These are phyloP conservation scores for Irpex rosettiformis DNA, from an alignment of 1,284 basidiomycete genomes.

Conservation along the genomic window DNA sequence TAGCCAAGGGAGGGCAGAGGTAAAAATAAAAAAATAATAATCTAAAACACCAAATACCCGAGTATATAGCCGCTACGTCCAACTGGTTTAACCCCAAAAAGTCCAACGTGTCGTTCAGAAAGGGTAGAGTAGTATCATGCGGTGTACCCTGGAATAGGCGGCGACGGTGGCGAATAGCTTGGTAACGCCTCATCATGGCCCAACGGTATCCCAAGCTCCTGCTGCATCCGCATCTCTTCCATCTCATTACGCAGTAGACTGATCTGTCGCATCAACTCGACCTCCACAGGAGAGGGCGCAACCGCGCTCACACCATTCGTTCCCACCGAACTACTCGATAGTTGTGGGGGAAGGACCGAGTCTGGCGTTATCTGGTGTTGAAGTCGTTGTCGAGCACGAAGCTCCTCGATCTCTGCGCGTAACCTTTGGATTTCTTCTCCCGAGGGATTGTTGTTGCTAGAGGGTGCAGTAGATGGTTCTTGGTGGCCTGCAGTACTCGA, in stretches of 20 bases:
- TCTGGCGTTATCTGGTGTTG: background rate
- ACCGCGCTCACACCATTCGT: background rate
- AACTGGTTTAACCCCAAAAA: too few species aligned
- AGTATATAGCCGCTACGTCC: too few species aligned
- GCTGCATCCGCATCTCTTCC: slow-evolving; percentile 4
- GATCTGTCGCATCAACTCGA: slow-evolving; percentile 1
- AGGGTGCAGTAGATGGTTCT: background rate
- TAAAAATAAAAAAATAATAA: too few species aligned
- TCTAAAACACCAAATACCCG: too few species aligned
- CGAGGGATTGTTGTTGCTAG: background rate
- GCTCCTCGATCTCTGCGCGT: background rate
- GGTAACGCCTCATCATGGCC: background rate
- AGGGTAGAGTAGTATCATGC: too few species aligned
- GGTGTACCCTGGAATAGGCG: background rate
- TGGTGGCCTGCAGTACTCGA: background rate
- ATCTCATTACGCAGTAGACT: slow-evolving; percentile 1
- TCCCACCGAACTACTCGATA: background rate
- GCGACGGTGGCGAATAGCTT: slow-evolving; percentile 3
- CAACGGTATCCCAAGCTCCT: background rate
- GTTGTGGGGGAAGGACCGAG: too few species aligned
- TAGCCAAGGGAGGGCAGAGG: too few species aligned
- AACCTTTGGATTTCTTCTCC: background rate
- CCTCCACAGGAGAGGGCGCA: background rate
- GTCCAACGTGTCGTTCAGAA: background rate
- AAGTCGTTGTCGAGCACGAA: background rate